A percentile compares a stretch with the other conserved stretches of the same genome.
phyloP scores from a whole-genome alignment of 2,329 filamentous ascomycete species.

The Furcasterigmium sp. region DNA sequence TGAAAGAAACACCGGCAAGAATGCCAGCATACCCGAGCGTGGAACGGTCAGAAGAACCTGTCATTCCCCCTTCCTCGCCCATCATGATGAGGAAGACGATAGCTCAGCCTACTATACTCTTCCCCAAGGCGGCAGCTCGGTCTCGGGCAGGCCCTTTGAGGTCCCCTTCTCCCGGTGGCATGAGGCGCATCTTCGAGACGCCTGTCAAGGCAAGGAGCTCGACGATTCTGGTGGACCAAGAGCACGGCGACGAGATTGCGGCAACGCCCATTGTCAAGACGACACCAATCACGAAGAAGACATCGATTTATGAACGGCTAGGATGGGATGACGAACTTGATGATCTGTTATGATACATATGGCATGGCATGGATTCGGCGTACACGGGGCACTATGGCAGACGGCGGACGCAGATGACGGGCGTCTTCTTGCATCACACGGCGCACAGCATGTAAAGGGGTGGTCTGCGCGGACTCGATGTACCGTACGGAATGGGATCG shows the following conservation, averaged over 20 bases:
- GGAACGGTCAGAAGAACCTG: slow-evolving; percentile 14
- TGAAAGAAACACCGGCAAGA: slow-evolving; percentile 12
- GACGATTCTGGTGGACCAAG: slow-evolving; percentile 2
- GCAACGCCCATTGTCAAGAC: slow-evolving; percentile 5
- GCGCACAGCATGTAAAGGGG: slow-evolving; percentile 9
- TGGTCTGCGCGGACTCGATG: too few relatives aligned
- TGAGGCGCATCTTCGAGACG: slow-evolving; percentile 25
- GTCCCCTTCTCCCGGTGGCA: neutral
- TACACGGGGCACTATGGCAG: slow-evolving; percentile 9
- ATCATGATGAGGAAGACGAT: slow-evolving; percentile 18
- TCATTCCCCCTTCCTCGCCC: slow-evolving; percentile 30
- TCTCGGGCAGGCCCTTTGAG: neutral
- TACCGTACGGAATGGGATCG: too few relatives aligned
- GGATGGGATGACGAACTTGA: slow-evolving; percentile 56
- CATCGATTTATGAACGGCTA: slow-evolving; percentile 47
- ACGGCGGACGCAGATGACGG: too few relatives aligned
- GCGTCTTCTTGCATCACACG: too few relatives aligned
- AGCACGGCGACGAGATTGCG: slow-evolving; percentile 11
- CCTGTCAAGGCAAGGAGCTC: slow-evolving; percentile 26
- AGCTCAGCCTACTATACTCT: neutral
- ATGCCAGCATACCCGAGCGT: neutral
- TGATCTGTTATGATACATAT: slow-evolving; percentile 28
- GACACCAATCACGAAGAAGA: slow-evolving; percentile 14
- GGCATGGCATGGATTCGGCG: slow-evolving; percentile 12
- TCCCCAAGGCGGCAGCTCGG: neutral